phyloP scores from a whole-genome alignment of 805 yeast species.

The Yarrowia keelungensis region DNA sequence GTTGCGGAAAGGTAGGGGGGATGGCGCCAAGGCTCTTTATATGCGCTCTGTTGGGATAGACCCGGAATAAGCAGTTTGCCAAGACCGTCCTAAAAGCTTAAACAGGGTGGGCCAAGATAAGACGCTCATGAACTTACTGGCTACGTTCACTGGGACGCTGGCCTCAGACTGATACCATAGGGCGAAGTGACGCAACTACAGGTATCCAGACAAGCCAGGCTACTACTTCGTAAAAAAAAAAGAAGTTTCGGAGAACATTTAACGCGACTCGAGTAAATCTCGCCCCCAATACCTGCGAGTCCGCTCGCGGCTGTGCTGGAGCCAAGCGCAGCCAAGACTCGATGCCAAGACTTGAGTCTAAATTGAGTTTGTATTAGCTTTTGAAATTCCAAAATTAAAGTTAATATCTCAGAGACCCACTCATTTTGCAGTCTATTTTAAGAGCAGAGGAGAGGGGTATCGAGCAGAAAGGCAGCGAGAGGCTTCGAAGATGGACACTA shows the following conservation, averaged over 20 bases:
- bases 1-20: slow-evolving; percentile 9
- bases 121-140: slow-evolving; percentile 6
- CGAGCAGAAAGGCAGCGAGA: no score
- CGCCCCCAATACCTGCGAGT: not conserved
- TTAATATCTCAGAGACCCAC: slow-evolving; percentile 23
- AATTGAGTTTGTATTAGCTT: slow-evolving; percentile 1
- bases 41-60: slow-evolving; percentile 36
- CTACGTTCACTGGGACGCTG: not conserved
- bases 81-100: slow-evolving; percentile 35
- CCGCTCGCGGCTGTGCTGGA: slow-evolving; percentile 30
- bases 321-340: slow-evolving; percentile 37
- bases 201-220: no score
- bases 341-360: slow-evolving; percentile 36
- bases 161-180: not conserved
- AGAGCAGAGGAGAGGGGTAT: slow-evolving; percentile 8
- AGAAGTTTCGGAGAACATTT: no score
- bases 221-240: no score
- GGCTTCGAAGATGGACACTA: no score
- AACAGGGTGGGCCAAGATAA: slow-evolving; percentile 37
- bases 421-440: slow-evolving; percentile 24
- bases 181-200: no score
- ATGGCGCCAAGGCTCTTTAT: slow-evolving; percentile 38
- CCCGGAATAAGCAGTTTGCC: slow-evolving; percentile 39
- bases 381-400: slow-evolving; percentile 7
- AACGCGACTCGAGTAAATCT: not conserved